Base-by-base conservation (phyloP, 139 green algal species). In the Marvania coccoides region DNA sequence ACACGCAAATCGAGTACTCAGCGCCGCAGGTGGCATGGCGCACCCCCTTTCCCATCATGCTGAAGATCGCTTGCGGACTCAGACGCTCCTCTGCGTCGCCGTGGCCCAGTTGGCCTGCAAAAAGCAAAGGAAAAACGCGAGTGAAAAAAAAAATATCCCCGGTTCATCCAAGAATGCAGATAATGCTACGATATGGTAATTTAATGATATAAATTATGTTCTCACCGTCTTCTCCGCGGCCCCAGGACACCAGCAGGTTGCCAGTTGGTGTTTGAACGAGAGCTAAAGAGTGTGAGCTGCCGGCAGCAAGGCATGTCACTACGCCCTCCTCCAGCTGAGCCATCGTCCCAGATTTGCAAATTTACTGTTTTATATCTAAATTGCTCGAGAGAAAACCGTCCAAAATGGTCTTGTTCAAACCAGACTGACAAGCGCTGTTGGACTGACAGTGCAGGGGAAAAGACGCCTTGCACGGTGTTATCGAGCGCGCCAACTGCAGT, bases 191-290 rank as follows among this genome's bases (percentile, higher is more conserved):
- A 19, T 51, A 28, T 51, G 61, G 71, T 53, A 23, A 64, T 55
- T 13, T 61, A 65, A 13, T 79, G 67, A 3, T 77, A 77, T 4
- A 87, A 51, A 51, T 28, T 51, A 28, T 51, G 19, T 51, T 47
- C 65, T 88, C 76, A 7, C 90, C 91, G 63, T 97, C 91, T 40
- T 97, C 91, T 5, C 90, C 91, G 12, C 85, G 63, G 2, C 91
- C 91, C 82, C 81, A 97, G 1, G 70, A 72, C 15, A 85, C 51
- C 28, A 87, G 70, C 12, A 84, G 54, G 36, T 30, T 72, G 55
- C 70, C 70, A 7, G 28, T 12, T 5, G 61, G 28, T 1, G 37
- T 70, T 14, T 51, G 26, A 14, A 66, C 26, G 14, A 75, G 59
- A 7, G 60, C 68, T 6, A 75, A 10, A 7, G 53, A 67, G 51